Evolutionary conservation across 164 flowering plant species (phyloP).

Genomic region (Vitis riparia): DNA sequence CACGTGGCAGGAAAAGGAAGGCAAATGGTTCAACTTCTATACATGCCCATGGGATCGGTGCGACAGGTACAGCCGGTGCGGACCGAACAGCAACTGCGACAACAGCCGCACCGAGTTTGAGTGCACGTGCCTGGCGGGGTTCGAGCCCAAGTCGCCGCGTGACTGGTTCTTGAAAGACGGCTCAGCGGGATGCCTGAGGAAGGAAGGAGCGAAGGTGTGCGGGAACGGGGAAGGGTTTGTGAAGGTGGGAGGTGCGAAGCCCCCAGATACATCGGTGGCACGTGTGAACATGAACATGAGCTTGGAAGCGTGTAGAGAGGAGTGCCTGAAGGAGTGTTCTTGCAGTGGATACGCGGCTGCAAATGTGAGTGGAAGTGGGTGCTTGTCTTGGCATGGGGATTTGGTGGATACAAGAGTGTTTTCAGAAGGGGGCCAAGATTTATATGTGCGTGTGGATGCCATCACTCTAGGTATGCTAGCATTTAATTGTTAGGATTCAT

Average conservation of each 20-base stretch:
- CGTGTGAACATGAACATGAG: conserved; percentile 16
- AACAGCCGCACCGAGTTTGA: not conserved
- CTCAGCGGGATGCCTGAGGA: conserved; percentile 45
- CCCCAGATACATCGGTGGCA: conserved; percentile 34
- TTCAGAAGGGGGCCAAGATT: conserved; percentile 19
- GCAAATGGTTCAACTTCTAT: conserved; percentile 23
- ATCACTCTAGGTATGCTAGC: conserved; percentile 26
- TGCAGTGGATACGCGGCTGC: conserved; percentile 39
- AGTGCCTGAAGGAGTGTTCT: conserved; percentile 42
- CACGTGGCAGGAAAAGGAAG: conserved; percentile 12
- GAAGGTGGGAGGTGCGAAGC: conserved; percentile 28
- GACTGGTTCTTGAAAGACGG: conserved; percentile 41
- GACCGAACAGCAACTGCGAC: conserved; percentile 24
- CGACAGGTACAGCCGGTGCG: conserved; percentile 32
- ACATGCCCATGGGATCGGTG: conserved; percentile 23
- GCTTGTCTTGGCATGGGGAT: conserved; percentile 29
- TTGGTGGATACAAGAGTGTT: conserved; percentile 23
- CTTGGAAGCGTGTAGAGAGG: conserved; percentile 26
- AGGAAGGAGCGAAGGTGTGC: conserved; percentile 18
- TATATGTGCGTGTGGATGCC: conserved; percentile 37
- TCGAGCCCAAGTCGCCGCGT: conserved; percentile 21
- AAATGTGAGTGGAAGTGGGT: conserved; percentile 22
- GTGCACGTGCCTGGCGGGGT: conserved; percentile 44
- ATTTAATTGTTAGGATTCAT: too few species aligned
- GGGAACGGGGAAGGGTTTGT: conserved; percentile 32